Conservation (phyloP, 805 yeast species). For the Maudiozyma saulgeensis region DNA sequence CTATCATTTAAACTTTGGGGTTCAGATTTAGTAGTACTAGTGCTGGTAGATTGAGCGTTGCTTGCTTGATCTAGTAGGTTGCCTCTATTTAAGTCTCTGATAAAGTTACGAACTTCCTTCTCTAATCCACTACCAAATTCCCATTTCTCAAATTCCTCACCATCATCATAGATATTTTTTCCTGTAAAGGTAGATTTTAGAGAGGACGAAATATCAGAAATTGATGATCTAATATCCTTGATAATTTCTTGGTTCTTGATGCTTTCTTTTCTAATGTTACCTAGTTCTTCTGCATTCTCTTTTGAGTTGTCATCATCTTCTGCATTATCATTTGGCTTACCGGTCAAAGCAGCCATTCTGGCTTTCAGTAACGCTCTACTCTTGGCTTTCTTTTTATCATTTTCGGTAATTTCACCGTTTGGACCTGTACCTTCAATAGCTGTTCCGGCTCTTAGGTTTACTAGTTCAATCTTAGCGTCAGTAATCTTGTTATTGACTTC, state of each 20-base stretch:
- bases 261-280: slow-evolving; percentile 41
- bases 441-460: slow-evolving; percentile 58
- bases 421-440: slow-evolving; percentile 77
- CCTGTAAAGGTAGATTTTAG: slow-evolving; percentile 28
- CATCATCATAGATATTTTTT: slow-evolving; percentile 26
- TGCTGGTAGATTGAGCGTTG: not conserved
- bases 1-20: slow-evolving; percentile 51
- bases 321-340: slow-evolving; percentile 3
- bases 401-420: slow-evolving; percentile 75
- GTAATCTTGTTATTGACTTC: slow-evolving; percentile 61
- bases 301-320: slow-evolving; percentile 5
- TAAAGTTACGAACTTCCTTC: slow-evolving; percentile 51
- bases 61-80: not conserved
- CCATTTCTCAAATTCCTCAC: slow-evolving; percentile 58
- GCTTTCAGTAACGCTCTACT: slow-evolving; percentile 71
- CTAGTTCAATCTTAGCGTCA: slow-evolving; percentile 52
- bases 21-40: slow-evolving; percentile 3
- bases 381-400: slow-evolving; percentile 70
- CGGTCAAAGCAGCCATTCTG: slow-evolving; percentile 84
- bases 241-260: slow-evolving; percentile 50
- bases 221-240: slow-evolving; percentile 59
- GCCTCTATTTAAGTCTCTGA: slow-evolving; percentile 38
- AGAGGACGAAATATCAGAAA: slow-evolving; percentile 43
- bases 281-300: slow-evolving; percentile 32
- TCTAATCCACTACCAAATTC: slow-evolving; percentile 73